Percentiles rank a stretch among this genome's conserved stretches.
Conservation (phyloP, 805 yeast genomes). For the Wickerhamomyces kurtzmanii region DNA sequence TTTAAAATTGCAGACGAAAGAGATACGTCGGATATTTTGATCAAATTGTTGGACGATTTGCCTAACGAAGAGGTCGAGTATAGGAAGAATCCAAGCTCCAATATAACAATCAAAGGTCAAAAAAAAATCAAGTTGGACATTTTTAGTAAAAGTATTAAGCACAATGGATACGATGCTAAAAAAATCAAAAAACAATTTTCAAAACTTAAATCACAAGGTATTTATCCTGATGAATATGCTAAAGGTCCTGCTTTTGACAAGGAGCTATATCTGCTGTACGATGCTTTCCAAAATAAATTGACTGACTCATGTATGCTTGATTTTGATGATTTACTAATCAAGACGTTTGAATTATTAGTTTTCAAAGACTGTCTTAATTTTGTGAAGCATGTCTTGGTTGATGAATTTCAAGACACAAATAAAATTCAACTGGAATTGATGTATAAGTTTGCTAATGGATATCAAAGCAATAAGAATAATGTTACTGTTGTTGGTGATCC, state of each 20-base stretch:
- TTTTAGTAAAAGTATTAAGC: constrained; percentile 3
- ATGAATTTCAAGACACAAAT: constrained; percentile 93
- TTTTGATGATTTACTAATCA: constrained; percentile 74
- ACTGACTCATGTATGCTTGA: constrained; percentile 34
- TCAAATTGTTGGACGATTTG: constrained; percentile 25
- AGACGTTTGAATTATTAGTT: constrained; percentile 39
- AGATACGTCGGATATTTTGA: constrained; percentile 41
- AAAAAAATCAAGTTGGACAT: constrained; percentile 6
- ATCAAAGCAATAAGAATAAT: constrained; percentile 31
- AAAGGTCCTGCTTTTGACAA: constrained; percentile 16
- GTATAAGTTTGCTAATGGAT: constrained; percentile 35
- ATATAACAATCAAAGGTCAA: constrained; percentile 7
- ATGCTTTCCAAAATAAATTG: constrained; percentile 41
- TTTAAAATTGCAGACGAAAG: constrained; percentile 57
- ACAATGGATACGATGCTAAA: constrained; percentile 28
- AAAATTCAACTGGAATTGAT: constrained; percentile 64
- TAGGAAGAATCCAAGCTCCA: constrained; percentile 4
- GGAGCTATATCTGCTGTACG: constrained; percentile 32
- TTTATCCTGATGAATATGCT: constrained; percentile 30
- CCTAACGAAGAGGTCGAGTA: constrained; percentile 12
- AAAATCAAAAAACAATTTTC: constrained; percentile 38
- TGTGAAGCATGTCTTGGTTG: constrained; percentile 70
- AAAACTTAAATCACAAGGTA: constrained; percentile 43
- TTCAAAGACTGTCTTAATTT: constrained; percentile 31
- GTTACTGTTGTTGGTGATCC: constrained; percentile 94